Evolutionary conservation across 345 rosid genomes (phyloP).

Genomic region (Eucalyptus pauciflora): DNA sequence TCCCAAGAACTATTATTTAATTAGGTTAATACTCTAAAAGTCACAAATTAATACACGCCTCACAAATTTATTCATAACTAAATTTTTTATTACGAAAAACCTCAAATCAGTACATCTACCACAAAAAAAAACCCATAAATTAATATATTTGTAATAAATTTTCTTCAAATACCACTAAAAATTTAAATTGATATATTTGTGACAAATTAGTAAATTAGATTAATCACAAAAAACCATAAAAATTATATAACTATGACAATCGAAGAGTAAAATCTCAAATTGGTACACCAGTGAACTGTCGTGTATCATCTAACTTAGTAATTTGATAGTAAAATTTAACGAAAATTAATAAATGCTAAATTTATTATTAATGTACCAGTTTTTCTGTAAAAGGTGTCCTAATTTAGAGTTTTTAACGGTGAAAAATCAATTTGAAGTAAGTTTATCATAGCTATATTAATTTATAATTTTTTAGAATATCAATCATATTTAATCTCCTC

Average conservation of each 20-base stretch:
- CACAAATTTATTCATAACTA: accelerated
- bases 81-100: accelerated
- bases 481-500: background rate
- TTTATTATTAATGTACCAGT: accelerated
- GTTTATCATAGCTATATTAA: accelerated
- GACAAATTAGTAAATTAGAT: accelerated
- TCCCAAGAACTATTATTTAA: too few relatives aligned
- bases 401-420: too few relatives aligned
- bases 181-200: accelerated
- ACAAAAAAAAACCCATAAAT: accelerated
- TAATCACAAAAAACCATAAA: too few relatives aligned
- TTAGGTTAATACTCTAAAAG: accelerated
- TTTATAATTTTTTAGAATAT: too few relatives aligned
- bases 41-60: accelerated
- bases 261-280: accelerated
- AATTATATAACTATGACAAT: too few relatives aligned
- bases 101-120: accelerated
- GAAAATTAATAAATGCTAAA: accelerated
- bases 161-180: too few relatives aligned
- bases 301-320: too few relatives aligned
- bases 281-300: accelerated
- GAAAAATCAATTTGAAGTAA: too few relatives aligned
- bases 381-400: too few relatives aligned
- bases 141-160: accelerated
- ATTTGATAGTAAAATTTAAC: too few relatives aligned